These are phyloP conservation scores for Sicyos edulis DNA, from an alignment of 306 rosid species.

Conservation along the genomic window DNA sequence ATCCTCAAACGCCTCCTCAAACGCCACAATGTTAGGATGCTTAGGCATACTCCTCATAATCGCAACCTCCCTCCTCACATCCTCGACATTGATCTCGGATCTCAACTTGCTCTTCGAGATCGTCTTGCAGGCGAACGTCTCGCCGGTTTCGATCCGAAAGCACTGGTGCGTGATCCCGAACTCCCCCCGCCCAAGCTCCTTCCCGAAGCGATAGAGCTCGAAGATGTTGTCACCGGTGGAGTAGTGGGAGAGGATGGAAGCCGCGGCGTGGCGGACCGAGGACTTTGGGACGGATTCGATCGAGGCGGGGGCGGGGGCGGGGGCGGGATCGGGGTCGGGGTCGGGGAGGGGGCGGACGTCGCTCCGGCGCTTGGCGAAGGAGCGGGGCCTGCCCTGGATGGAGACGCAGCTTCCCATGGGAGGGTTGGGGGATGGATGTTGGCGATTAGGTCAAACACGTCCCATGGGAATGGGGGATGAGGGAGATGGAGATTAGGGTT, in stretches of 20 bases:
- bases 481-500: conserved; percentile 6
- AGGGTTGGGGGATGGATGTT: not conserved
- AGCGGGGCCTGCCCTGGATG: conserved; percentile 30
- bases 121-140: conserved; percentile 60
- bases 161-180: conserved; percentile 69
- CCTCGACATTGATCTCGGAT: conserved; percentile 72
- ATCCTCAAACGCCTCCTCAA: conserved; percentile 81
- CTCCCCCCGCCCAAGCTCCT: conserved; percentile 80
- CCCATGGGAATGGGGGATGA: conserved; percentile 37
- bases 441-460: not conserved
- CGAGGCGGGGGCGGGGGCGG: not conserved
- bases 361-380: conserved; percentile 24
- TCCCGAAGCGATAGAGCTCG: conserved; percentile 46
- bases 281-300: conserved; percentile 19
- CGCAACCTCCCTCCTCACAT: conserved; percentile 77
- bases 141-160: conserved; percentile 32
- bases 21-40: conserved; percentile 69
- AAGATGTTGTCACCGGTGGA: conserved; percentile 45
- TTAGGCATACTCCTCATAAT: conserved; percentile 73
- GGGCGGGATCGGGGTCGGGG: conserved; percentile 11
- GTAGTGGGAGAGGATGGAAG: conserved; percentile 32
- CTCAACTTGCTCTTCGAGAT: conserved; percentile 67
- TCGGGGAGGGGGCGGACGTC: conserved; percentile 11
- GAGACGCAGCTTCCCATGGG: conserved; percentile 94
- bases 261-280: conserved; percentile 18